Percentiles rank a stretch among this genome's conserved stretches.
Evolutionary conservation across 306 rosid genomes (phyloP).

Genomic region (Rubus parviflorus): DNA sequence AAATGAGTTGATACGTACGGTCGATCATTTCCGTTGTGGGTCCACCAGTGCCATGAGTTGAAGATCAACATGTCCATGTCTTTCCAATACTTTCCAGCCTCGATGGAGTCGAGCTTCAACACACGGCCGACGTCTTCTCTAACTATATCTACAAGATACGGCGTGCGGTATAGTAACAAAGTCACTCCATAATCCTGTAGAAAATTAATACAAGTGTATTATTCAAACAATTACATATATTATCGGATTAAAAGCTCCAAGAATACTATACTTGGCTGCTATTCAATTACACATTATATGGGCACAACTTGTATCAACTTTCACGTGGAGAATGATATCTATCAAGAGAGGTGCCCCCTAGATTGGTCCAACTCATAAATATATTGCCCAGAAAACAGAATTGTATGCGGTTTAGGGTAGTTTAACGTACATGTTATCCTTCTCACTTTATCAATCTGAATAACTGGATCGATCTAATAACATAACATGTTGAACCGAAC

Average conservation of each 20-base stretch:
- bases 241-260: neutral
- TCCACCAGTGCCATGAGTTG: constrained; percentile 99
- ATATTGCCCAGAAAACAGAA: neutral
- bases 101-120: constrained; percentile 65
- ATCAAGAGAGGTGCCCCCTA: neutral
- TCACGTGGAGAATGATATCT: neutral
- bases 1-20: constrained; percentile 46
- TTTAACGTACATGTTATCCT: neutral
- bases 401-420: neutral
- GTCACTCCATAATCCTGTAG: constrained; percentile 77
- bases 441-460: neutral
- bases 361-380: neutral
- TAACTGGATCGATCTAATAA: neutral
- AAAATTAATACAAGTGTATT: neutral
- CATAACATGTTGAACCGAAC: neutral
- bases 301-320: constrained; percentile 9
- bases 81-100: constrained; percentile 71
- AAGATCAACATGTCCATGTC: constrained; percentile 83
- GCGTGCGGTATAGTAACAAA: constrained; percentile 64
- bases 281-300: too few species aligned
- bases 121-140: constrained; percentile 63
- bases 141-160: constrained; percentile 79
- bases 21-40: constrained; percentile 71
- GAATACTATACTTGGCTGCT: neutral
- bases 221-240: neutral